Base-by-base conservation (phyloP, 306 rosid species). In the Hylodesmum podocarpum region DNA sequence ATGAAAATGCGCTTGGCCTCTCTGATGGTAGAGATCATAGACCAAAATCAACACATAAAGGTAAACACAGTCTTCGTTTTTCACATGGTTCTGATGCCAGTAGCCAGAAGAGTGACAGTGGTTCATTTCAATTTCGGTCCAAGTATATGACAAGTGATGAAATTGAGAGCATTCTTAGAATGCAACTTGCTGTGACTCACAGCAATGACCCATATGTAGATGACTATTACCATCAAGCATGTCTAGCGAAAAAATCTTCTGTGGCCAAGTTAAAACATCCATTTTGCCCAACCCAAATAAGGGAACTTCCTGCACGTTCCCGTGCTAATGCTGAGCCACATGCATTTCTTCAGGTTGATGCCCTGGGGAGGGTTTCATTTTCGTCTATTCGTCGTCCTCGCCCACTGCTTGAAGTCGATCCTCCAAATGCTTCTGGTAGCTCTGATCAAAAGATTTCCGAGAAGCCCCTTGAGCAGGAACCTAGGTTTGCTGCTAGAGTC, bases 91-190 rank as follows among this genome's bases (percentile, higher is more conserved):
- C 89, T 74, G 87, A 83, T 80, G 46, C 83, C 41, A 28, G 79
- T 74, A 83, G 89, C 82, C 89, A 86, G 59, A 86, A 83, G 78
- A 86, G 86, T 86, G 89, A 83, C 0, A 78, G 78, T 69, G 73
- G 84, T 47, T 80, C 85, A 71, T 41, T 83, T 33, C 89, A 86
- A 79, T 83, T 86, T 76, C 75, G 86, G 64, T 86, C 89, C 54
- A 86, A 83, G 71, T 33, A 86, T 49, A 86, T 86, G 89, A 86
- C 89, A 31, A 77, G 87, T 65, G 89, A 86, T 69, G 89, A 86
- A 70, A 86, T 86, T 49, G 89, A 86, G 86, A 86, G 84, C 75
- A 83, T 86, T 80, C 89, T 83, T 43, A 80, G 80, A 83, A 86
- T 86, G 89, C 89, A 86, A 65, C 89, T 69, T 83, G 87, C 89